These are phyloP conservation scores for Sugiyamaella pinicola DNA, from an alignment of 1,139 yeast species.

Conservation along the genomic window DNA sequence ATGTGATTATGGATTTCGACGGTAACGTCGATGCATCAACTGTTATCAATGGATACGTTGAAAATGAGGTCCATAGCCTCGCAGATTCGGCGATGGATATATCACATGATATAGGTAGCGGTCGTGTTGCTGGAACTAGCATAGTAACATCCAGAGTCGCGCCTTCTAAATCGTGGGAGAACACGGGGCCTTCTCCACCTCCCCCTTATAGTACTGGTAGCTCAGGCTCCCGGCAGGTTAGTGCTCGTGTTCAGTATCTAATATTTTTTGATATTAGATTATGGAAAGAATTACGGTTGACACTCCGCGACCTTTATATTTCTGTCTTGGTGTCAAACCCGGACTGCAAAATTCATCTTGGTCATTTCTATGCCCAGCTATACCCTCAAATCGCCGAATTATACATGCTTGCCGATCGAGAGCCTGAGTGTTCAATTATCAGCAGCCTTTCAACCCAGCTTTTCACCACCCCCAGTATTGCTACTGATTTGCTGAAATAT, in stretches of 20 bases:
- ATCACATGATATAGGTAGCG: background rate
- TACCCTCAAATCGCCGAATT: constrained; percentile 79
- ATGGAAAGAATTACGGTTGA: constrained; percentile 65
- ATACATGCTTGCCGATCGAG: constrained; percentile 71
- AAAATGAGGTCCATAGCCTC: background rate
- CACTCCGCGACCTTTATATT: constrained; percentile 68
- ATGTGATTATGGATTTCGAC: constrained; percentile 13
- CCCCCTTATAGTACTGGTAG: background rate
- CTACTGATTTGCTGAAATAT: constrained; percentile 66
- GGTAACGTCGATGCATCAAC: background rate
- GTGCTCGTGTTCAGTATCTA: constrained; percentile 71
- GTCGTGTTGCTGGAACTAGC: background rate
- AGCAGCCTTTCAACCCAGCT: constrained; percentile 78
- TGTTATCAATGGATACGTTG: background rate
- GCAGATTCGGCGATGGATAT: background rate
- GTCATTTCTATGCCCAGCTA: constrained; percentile 79
- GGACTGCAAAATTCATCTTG: constrained; percentile 59
- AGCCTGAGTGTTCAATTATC: constrained; percentile 80
- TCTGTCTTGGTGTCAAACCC: constrained; percentile 70
- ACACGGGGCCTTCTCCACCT: constrained; percentile 15
- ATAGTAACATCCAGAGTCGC: background rate
- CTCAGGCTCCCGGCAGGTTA: constrained; percentile 16
- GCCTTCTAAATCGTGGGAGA: constrained; percentile 4
- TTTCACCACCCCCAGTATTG: constrained; percentile 80
- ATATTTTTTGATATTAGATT: constrained; percentile 69